A percentile compares a stretch with the other conserved stretches of the same genome.
These are phyloP conservation scores for Cephalotrichum gorgonifer DNA, from an alignment of 2,329 filamentous ascomycete species.

Conservation along the genomic window DNA sequence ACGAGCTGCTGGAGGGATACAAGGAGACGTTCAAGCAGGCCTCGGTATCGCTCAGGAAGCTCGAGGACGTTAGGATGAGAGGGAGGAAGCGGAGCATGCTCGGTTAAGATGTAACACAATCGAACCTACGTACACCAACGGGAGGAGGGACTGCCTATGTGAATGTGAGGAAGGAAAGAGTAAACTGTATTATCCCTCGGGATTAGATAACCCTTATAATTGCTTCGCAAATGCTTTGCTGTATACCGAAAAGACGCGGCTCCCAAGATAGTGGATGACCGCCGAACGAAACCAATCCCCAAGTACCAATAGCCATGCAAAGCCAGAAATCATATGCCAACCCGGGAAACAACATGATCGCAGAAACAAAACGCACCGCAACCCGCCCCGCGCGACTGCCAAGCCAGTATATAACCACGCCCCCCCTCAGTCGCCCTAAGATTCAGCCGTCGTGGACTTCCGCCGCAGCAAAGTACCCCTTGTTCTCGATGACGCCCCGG, in stretches of 20 bases:
- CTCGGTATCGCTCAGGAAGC: conserved; percentile 60
- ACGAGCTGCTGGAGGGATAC: conserved; percentile 66
- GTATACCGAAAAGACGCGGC: background rate
- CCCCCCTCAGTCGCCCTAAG: background rate
- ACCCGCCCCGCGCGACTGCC: too few relatives aligned
- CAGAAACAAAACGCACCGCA: background rate
- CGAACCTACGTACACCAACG: background rate
- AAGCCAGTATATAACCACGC: background rate
- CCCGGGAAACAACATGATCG: background rate
- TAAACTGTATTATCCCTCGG: background rate
- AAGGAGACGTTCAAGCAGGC: conserved; percentile 65
- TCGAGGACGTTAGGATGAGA: conserved; percentile 89
- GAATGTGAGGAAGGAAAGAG: background rate
- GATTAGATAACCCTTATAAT: background rate
- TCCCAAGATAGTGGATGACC: background rate
- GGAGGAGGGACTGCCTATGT: too few relatives aligned
- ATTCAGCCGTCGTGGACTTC: conserved; percentile 35
- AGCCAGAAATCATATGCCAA: background rate
- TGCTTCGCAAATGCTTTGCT: background rate
- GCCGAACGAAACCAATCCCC: background rate
- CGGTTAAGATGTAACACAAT: conserved; percentile 56
- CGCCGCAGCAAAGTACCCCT: conserved; percentile 90
- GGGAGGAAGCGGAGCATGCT: conserved; percentile 96
- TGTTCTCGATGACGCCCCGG: conserved; percentile 93
- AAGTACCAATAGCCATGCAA: background rate